Evolutionary conservation across 371 early-diverging fungal genomes (phyloP).

Genomic region (Syncephalastrum contaminatum): DNA sequence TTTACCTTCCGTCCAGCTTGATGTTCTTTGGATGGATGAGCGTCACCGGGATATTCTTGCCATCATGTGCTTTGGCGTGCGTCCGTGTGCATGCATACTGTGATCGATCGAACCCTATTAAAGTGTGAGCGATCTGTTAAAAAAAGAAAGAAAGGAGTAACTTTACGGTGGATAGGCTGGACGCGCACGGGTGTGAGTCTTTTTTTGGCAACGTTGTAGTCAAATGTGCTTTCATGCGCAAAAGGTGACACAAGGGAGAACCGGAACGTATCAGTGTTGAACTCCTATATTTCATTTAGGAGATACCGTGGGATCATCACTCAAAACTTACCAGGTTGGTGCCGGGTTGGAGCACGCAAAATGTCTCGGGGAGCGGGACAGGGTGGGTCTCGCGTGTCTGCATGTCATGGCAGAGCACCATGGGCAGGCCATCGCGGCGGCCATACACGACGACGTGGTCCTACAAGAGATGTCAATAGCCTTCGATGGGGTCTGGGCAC

Average conservation of each 20-base stretch:
- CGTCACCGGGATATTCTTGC: slow-evolving; percentile 63
- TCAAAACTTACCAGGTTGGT: slow-evolving; percentile 56
- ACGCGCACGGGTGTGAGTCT: slow-evolving; percentile 45
- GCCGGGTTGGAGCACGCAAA: slow-evolving; percentile 64
- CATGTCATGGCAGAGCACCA: slow-evolving; percentile 57
- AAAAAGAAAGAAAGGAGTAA: too few species aligned
- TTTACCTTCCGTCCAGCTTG: slow-evolving; percentile 46
- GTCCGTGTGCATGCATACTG: slow-evolving; percentile 54
- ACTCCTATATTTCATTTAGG: slow-evolving; percentile 41
- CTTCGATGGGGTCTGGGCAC: background rate
- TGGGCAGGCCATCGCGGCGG: slow-evolving; percentile 59
- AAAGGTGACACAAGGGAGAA: slow-evolving; percentile 72
- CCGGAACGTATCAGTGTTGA: slow-evolving; percentile 64
- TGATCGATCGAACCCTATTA: slow-evolving; percentile 49
- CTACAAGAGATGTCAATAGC: slow-evolving; percentile 17
- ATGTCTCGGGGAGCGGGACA: slow-evolving; percentile 58
- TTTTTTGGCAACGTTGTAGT: slow-evolving; percentile 64
- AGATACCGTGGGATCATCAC: background rate
- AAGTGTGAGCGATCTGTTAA: background rate
- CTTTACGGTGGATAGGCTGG: slow-evolving; percentile 55
- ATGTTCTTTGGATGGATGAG: slow-evolving; percentile 60
- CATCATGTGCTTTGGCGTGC: slow-evolving; percentile 50
- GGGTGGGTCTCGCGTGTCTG: slow-evolving; percentile 38
- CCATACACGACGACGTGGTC: slow-evolving; percentile 63
- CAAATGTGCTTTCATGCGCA: slow-evolving; percentile 65